phyloP scores from a whole-genome alignment of 129 eudicot species.

The Calendula officinalis region DNA sequence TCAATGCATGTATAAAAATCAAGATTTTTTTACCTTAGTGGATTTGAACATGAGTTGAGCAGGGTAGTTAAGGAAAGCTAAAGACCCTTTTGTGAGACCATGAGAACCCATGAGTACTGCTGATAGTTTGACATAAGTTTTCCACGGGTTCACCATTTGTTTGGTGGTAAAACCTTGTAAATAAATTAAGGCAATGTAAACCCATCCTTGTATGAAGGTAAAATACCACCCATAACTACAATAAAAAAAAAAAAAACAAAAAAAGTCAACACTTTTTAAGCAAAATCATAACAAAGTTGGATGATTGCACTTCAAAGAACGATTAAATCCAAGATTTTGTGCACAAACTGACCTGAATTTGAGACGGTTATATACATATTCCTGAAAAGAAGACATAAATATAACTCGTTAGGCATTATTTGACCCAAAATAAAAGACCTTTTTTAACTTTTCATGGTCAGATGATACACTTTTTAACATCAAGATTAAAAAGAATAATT shows the following conservation, averaged over 20 bases:
- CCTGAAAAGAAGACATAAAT: slow-evolving; percentile 42
- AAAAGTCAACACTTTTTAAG: slow-evolving; percentile 7
- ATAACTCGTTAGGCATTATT: slow-evolving; percentile 1
- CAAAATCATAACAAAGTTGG: not conserved
- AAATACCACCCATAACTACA: slow-evolving; percentile 90
- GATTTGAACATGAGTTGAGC: slow-evolving; percentile 96
- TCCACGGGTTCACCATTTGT: slow-evolving; percentile 99
- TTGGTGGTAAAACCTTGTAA: slow-evolving; percentile 82
- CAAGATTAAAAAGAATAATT: not conserved
- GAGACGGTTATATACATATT: slow-evolving; percentile 78
- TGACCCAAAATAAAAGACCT: not conserved
- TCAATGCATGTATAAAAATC: not conserved
- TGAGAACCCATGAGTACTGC: slow-evolving; percentile 96
- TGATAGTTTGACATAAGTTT: slow-evolving; percentile 77
- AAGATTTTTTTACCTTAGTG: slow-evolving; percentile 62
- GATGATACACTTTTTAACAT: not conserved
- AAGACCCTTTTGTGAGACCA: slow-evolving; percentile 93
- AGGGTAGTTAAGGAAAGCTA: slow-evolving; percentile 85
- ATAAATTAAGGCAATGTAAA: slow-evolving; percentile 62
- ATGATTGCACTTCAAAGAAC: not conserved
- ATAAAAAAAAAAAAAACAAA: not conserved
- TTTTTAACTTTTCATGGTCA: slow-evolving; percentile 7
- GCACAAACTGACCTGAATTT: slow-evolving; percentile 59
- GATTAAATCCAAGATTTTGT: slow-evolving; percentile 6
- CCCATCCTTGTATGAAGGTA: slow-evolving; percentile 90